Percentiles rank a stretch among this genome's conserved stretches.
These are phyloP conservation scores for Botrytis byssoidea DNA, from an alignment of 2,329 filamentous ascomycete genomes.

Conservation along the genomic window DNA sequence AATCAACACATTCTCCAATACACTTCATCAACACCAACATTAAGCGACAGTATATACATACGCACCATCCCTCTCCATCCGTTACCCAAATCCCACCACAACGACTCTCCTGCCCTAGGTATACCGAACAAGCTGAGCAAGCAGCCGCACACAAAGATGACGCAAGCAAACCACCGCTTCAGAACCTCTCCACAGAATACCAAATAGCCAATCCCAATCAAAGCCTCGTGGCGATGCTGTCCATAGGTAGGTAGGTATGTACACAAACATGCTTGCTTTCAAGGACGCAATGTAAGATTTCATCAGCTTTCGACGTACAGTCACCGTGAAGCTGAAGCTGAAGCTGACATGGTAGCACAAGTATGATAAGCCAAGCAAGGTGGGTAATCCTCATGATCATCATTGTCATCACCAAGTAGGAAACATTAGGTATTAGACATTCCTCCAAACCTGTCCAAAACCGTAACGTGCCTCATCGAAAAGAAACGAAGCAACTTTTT, in stretches of 20 bases:
- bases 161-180: neutral
- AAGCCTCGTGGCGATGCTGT: neutral
- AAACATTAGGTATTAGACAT: neutral
- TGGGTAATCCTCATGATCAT: neutral
- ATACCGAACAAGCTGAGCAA: too few relatives aligned
- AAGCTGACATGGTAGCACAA: neutral
- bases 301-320: neutral
- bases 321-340: neutral
- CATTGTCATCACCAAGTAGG: neutral
- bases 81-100: neutral
- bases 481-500: neutral
- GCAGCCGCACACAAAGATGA: neutral
- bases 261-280: neutral
- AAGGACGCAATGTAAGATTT: neutral
- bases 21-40: neutral
- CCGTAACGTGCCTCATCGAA: neutral
- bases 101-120: neutral
- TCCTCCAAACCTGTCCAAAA: neutral
- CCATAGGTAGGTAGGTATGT: neutral
- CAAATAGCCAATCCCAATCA: neutral
- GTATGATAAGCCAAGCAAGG: neutral
- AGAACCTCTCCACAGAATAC: too few relatives aligned
- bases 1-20: neutral
- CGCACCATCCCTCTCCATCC: neutral
- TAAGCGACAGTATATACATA: neutral